Evolutionary conservation across 2,329 filamentous ascomycete genomes (phyloP).

Genomic region (Emmonsiellopsis sp.): DNA sequence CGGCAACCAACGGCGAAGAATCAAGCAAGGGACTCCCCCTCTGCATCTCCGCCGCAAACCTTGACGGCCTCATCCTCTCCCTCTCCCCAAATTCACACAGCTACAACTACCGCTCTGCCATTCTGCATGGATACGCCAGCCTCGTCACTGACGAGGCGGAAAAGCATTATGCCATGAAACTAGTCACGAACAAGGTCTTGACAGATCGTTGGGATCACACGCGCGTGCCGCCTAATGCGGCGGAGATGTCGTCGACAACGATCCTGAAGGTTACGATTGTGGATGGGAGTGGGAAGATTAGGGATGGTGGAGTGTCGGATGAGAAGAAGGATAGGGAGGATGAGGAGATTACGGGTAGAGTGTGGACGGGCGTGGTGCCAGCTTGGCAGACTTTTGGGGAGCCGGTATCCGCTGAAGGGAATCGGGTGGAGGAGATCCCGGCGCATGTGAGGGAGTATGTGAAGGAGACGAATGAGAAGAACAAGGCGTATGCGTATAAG

Average conservation of each 20-base stretch:
- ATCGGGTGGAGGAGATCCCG: constrained; percentile 50
- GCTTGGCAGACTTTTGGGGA: constrained; percentile 55
- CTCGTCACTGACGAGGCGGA: constrained; percentile 59
- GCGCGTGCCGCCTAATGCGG: constrained; percentile 59
- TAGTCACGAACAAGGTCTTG: constrained; percentile 67
- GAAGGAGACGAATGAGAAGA: constrained; percentile 37
- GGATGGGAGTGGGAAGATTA: constrained; percentile 66
- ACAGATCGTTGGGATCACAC: constrained; percentile 59
- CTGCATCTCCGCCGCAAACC: constrained; percentile 60
- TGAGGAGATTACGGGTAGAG: constrained; percentile 37
- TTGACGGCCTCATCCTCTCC: constrained; percentile 72
- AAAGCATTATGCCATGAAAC: constrained; percentile 66
- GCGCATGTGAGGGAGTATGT: constrained; percentile 50
- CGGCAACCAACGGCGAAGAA: constrained; percentile 8
- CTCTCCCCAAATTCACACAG: constrained; percentile 72
- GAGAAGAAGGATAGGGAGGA: constrained; percentile 45
- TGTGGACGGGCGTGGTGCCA: constrained; percentile 56
- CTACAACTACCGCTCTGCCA: constrained; percentile 77
- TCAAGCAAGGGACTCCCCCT: constrained; percentile 53
- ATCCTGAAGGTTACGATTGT: constrained; percentile 61
- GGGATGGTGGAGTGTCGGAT: constrained; percentile 55
- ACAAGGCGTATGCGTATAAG: constrained; percentile 31
- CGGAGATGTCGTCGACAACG: constrained; percentile 66
- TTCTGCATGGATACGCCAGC: constrained; percentile 64
- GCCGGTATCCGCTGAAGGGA: constrained; percentile 52